Percentiles rank a stretch among this genome's conserved stretches.
These are phyloP conservation scores for Cyberlindnera bimundalis DNA, from an alignment of 805 yeast genomes.

Conservation along the genomic window DNA sequence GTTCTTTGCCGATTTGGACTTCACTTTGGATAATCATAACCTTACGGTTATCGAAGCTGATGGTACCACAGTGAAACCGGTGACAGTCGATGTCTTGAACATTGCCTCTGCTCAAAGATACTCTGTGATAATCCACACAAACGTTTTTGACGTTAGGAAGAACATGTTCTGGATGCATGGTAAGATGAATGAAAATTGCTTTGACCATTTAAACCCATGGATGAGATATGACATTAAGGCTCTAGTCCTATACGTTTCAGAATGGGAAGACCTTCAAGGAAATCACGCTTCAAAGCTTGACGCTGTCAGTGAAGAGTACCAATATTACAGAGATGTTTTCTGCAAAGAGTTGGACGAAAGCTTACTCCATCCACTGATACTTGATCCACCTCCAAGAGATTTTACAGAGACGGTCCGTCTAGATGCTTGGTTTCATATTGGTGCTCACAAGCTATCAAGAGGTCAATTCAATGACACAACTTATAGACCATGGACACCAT, in stretches of 20 bases:
- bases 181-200: conserved; percentile 35
- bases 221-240: conserved; percentile 34
- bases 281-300: conserved; percentile 3
- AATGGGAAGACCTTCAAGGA: conserved; percentile 8
- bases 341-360: conserved; percentile 29
- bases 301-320: conserved; percentile 16
- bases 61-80: conserved; percentile 47
- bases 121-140: conserved; percentile 49
- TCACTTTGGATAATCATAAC: conserved; percentile 48
- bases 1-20: conserved; percentile 46
- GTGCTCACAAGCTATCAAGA: conserved; percentile 24
- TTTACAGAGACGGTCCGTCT: conserved; percentile 14
- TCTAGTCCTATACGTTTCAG: conserved; percentile 30
- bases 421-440: conserved; percentile 28
- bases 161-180: conserved; percentile 42
- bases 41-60: conserved; percentile 51
- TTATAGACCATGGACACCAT: conserved; percentile 18
- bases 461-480: conserved; percentile 29
- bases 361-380: conserved; percentile 21
- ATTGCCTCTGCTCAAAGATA: conserved; percentile 64
- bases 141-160: conserved; percentile 38
- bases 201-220: conserved; percentile 32
- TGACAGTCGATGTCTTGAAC: conserved; percentile 32
- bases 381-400: conserved; percentile 20
- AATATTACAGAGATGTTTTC: conserved; percentile 16